These are phyloP conservation scores for Sphagnum magellanicum DNA, from an alignment of 228 moss, liverwort and hornwort species.

Conservation along the genomic window DNA sequence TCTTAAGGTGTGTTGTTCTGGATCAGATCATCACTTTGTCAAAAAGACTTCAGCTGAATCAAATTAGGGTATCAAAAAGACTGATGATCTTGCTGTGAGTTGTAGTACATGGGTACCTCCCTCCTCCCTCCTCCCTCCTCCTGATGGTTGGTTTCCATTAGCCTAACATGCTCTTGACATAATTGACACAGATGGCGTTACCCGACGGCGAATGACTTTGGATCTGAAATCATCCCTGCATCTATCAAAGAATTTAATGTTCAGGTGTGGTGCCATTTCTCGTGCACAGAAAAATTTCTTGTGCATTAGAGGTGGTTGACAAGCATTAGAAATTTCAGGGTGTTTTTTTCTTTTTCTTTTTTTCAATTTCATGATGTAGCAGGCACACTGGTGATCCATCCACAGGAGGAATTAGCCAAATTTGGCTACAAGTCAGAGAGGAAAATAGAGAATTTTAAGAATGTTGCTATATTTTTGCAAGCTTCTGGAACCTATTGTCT, in stretches of 20 bases:
- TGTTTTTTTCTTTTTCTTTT: too few species aligned
- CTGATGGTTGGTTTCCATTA: neutral
- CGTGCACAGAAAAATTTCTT: neutral
- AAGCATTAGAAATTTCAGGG: neutral
- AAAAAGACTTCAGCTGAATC: too few species aligned
- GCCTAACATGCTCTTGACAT: neutral
- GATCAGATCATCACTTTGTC: neutral
- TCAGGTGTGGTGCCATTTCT: constrained; percentile 29
- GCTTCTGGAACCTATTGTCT: too few species aligned
- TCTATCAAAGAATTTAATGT: constrained; percentile 70
- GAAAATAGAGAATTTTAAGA: neutral
- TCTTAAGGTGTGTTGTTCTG: constrained; percentile 48
- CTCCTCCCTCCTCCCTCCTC: too few species aligned
- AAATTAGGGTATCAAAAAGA: too few species aligned
- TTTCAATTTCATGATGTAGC: too few species aligned
- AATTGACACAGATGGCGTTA: constrained; percentile 66
- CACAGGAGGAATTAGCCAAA: too few species aligned
- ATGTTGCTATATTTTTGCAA: too few species aligned
- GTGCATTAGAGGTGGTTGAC: neutral
- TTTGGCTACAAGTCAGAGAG: too few species aligned
- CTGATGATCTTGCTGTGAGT: too few species aligned
- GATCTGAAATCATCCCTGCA: constrained; percentile 84
- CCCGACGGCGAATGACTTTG: constrained; percentile 89
- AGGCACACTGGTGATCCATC: too few species aligned
- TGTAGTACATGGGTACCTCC: too few species aligned